These are phyloP conservation scores for Coemansia sp. DNA, from an alignment of 192 early-diverging fungal genomes.

Conservation along the genomic window DNA sequence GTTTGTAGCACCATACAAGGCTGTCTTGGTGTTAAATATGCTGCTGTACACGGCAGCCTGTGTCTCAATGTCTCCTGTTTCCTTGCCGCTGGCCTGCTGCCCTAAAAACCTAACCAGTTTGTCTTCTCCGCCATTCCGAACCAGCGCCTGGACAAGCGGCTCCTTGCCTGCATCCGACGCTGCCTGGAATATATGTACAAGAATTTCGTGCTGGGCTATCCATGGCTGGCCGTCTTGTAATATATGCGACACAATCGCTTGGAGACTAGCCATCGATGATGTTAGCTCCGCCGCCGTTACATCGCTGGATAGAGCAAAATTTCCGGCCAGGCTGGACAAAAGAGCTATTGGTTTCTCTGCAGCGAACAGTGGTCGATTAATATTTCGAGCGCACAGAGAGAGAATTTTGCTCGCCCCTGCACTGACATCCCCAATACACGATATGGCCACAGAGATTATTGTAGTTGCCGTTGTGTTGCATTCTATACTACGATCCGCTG, in stretches of 20 bases:
- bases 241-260: neutral
- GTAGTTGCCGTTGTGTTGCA: neutral
- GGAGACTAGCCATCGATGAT: neutral
- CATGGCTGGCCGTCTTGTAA: neutral
- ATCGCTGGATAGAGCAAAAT: conserved; percentile 10
- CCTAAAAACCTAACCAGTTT: neutral
- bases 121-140: conserved; percentile 5
- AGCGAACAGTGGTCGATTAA: neutral
- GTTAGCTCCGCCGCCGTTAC: neutral
- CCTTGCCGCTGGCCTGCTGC: neutral
- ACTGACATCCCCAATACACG: neutral
- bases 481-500: neutral
- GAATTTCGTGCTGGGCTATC: conserved; percentile 3
- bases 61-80: neutral
- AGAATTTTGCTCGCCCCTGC: conserved; percentile 7
- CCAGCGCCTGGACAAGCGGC: neutral
- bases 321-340: conserved; percentile 21
- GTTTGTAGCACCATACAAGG: neutral
- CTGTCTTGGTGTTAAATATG: neutral
- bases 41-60: neutral
- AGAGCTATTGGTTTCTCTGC: neutral
- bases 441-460: neutral
- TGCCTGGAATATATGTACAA: conserved; percentile 1
- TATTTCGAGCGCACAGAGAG: conserved; percentile 7
- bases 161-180: neutral